Evolutionary conservation across 495 filamentous ascomycete genomes (phyloP), one percentile per base, ranked within the genome.

Genomic region (Niebla homalea): DNA sequence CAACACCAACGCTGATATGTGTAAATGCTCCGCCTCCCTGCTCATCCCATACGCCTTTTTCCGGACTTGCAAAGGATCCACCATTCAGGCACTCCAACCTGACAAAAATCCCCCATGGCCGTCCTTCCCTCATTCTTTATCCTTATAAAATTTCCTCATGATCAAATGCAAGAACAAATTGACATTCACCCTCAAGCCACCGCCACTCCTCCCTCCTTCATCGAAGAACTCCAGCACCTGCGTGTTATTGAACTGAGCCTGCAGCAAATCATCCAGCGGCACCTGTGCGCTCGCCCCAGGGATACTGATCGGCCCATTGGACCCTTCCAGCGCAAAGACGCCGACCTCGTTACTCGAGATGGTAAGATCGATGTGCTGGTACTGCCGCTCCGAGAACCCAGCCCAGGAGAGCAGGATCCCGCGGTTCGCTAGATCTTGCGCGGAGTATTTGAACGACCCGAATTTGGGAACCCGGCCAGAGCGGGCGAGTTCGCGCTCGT

Each of bases 71-170:
- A 32, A 32, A 32, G 29, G 29, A 18, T 8, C 23, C 8, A 22
- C 14, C 16, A 10, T 10, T 6, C 23, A 10, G 18, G 10, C 16
- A 23, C n/a, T 49, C 21, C 15, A 5, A n/a, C 5, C 40, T 41
- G 22, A 23, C 20, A 18, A 49, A 21, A 5, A 7, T 19, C 21
- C 39, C 20, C 45, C 14, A 22, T 18, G 15, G 29, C 26, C 25
- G 12, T 46, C 14, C 25, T 12, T 36, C n/a, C 14, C 19, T 49
- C 43, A 59, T 32, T 64, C 53, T 48, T 56, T 55, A 40, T 72
- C 72, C 56, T 76, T 82, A 81, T 97, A 98, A 69, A 98, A 98
- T 71, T 98, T 98, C 76, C 87, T 89, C 72, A 96, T 95, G 46
- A 98, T 73, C 65, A 95, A 69, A 74, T 97, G 90, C 71, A 98